Percentiles rank a stretch among this genome's conserved stretches.
Conservation (phyloP, 495 filamentous ascomycete genomes). For the Podospora bellae-mahoneyi region DNA sequence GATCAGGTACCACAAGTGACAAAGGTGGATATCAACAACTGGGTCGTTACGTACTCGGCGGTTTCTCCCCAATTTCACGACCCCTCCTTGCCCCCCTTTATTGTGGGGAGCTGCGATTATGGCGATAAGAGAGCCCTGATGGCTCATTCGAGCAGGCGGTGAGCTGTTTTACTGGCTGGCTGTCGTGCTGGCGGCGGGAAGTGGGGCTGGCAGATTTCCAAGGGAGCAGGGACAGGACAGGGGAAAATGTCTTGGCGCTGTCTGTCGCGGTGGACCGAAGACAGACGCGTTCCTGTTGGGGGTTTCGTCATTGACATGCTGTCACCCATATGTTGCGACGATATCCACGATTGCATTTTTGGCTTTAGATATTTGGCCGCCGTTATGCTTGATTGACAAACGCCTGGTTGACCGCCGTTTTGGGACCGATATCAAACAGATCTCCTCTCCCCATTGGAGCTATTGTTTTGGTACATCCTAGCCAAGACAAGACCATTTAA, state of each 20-base stretch:
- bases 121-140: conserved; percentile 10
- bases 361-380: neutral
- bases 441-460: neutral
- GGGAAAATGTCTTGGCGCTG: neutral
- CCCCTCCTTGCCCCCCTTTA: conserved; percentile 10
- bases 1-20: neutral
- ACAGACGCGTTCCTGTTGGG: neutral
- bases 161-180: neutral
- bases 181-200: neutral
- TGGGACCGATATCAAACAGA: neutral
- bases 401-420: neutral
- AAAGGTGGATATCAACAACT: neutral
- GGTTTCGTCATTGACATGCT: neutral
- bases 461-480: neutral
- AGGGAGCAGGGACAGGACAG: neutral
- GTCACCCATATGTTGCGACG: neutral
- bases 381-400: neutral
- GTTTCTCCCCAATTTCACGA: conserved; percentile 9
- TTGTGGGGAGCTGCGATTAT: conserved; percentile 5
- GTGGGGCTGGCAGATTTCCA: neutral
- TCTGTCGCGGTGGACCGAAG: neutral
- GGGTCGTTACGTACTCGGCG: neutral
- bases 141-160: conserved; percentile 2
- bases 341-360: neutral
- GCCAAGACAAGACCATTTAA: conserved; percentile 8